Evolutionary conservation across 2,329 filamentous ascomycete genomes (phyloP).

Genomic region (Paecilomyces dactylethromorphus): DNA sequence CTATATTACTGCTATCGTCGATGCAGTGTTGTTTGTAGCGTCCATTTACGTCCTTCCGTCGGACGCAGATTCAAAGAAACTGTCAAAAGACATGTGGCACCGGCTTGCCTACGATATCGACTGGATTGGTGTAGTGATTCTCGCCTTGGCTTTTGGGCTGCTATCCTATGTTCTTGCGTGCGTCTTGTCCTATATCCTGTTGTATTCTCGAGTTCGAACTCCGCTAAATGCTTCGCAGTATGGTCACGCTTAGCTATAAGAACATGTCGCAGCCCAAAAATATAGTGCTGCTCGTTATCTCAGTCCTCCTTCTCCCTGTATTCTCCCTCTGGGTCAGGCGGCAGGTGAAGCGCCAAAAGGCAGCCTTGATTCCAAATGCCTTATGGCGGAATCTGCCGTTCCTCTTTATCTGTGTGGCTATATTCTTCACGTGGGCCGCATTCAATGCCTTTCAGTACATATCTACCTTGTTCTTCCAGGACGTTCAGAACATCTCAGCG

Average conservation of each 20-base stretch:
- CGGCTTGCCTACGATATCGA: conserved; percentile 32
- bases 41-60: too few species aligned
- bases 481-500: conserved; percentile 40
- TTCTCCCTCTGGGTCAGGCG: conserved; percentile 19
- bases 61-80: too few species aligned
- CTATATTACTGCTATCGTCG: too few species aligned
- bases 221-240: too few species aligned
- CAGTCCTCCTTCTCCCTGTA: conserved; percentile 17
- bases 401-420: conserved; percentile 22
- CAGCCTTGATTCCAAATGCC: conserved; percentile 27
- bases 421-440: conserved; percentile 25
- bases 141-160: conserved; percentile 39
- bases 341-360: conserved; percentile 16
- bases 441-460: conserved; percentile 21
- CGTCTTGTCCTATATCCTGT: too few species aligned
- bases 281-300: conserved; percentile 21
- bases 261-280: too few species aligned
- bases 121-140: conserved; percentile 42
- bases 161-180: conserved; percentile 40
- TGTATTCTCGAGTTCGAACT: too few species aligned
- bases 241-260: too few species aligned
- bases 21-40: too few species aligned
- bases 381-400: conserved; percentile 27
- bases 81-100: too few species aligned
- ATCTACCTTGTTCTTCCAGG: conserved; percentile 36